Evolutionary conservation across 2,329 filamentous ascomycete genomes (phyloP).

Genomic region (Paracamarosporium sp.): DNA sequence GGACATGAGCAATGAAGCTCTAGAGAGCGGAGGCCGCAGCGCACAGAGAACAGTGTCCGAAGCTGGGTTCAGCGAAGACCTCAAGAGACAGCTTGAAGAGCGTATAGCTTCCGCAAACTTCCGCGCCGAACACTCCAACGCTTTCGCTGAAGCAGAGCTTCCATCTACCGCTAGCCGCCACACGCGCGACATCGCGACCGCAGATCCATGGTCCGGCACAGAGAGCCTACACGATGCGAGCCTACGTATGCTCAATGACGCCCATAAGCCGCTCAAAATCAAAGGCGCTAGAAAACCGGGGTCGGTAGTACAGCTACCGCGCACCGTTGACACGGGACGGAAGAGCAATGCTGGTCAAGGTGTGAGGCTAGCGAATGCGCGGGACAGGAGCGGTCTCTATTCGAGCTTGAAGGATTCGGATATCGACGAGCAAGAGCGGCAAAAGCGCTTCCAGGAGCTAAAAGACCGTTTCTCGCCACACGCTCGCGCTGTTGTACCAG

Average conservation of each 20-base stretch:
- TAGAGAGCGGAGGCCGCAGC: constrained; percentile 62
- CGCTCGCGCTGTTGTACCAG: constrained; percentile 76
- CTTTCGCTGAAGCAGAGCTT: constrained; percentile 61
- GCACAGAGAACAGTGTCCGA: constrained; percentile 65
- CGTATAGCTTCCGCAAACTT: constrained; percentile 64
- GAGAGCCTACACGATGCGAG: constrained; percentile 78
- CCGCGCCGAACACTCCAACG: constrained; percentile 58
- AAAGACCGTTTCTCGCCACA: constrained; percentile 80
- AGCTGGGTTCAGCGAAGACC: constrained; percentile 67
- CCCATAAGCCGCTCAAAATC: constrained; percentile 60
- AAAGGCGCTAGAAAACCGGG: constrained; percentile 24
- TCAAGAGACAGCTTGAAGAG: constrained; percentile 65
- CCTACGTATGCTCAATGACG: constrained; percentile 76
- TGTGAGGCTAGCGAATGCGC: constrained; percentile 61
- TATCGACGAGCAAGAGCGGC: constrained; percentile 74
- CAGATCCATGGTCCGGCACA: constrained; percentile 77
- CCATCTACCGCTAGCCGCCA: constrained; percentile 70
- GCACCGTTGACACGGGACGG: constrained; percentile 40
- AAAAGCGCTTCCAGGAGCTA: constrained; percentile 74
- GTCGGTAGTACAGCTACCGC: constrained; percentile 30
- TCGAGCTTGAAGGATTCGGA: constrained; percentile 59
- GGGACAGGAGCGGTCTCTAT: constrained; percentile 65
- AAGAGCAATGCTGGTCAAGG: constrained; percentile 48
- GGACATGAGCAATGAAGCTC: constrained; percentile 66
- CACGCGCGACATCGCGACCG: constrained; percentile 71